Percentiles rank a stretch among this genome's conserved stretches.
Evolutionary conservation across 805 yeast genomes (phyloP).

Genomic region (Scheffersomyces lignosus): DNA sequence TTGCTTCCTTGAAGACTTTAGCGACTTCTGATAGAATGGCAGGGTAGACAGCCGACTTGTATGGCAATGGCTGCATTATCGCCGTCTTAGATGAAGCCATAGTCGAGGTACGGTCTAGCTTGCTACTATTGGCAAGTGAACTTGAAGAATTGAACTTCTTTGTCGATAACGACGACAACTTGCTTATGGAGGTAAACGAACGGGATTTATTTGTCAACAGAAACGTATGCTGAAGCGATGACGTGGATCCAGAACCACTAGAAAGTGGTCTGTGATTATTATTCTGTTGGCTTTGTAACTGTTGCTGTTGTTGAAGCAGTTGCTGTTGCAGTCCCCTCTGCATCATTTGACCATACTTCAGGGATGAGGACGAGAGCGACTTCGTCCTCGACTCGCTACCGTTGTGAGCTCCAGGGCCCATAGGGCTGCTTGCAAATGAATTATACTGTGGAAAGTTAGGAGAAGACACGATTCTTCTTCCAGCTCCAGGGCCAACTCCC

Average conservation of each 20-base stretch:
- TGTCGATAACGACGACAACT: slow-evolving; percentile 41
- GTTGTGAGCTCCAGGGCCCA: background rate
- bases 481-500: too few species aligned
- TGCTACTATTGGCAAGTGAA: slow-evolving; percentile 23
- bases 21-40: slow-evolving; percentile 89
- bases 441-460: slow-evolving; percentile 20
- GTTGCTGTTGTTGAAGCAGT: slow-evolving; percentile 4
- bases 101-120: slow-evolving; percentile 31
- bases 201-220: slow-evolving; percentile 41
- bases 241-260: slow-evolving; percentile 15
- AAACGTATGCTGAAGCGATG: slow-evolving; percentile 30
- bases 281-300: slow-evolving; percentile 3
- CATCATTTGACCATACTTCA: slow-evolving; percentile 8
- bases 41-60: slow-evolving; percentile 79
- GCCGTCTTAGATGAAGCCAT: slow-evolving; percentile 11
- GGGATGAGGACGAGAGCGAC: slow-evolving; percentile 27
- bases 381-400: slow-evolving; percentile 22
- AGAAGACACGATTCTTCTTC: slow-evolving; percentile 32
- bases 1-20: slow-evolving; percentile 64
- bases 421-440: slow-evolving; percentile 2
- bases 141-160: slow-evolving; percentile 37
- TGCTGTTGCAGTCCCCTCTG: too few species aligned
- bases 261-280: slow-evolving; percentile 15
- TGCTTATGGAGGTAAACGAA: slow-evolving; percentile 42
- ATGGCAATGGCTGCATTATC: slow-evolving; percentile 35